phyloP scores from a whole-genome alignment of 768 basidiomycete species.

The Agaricus subrufescens region DNA sequence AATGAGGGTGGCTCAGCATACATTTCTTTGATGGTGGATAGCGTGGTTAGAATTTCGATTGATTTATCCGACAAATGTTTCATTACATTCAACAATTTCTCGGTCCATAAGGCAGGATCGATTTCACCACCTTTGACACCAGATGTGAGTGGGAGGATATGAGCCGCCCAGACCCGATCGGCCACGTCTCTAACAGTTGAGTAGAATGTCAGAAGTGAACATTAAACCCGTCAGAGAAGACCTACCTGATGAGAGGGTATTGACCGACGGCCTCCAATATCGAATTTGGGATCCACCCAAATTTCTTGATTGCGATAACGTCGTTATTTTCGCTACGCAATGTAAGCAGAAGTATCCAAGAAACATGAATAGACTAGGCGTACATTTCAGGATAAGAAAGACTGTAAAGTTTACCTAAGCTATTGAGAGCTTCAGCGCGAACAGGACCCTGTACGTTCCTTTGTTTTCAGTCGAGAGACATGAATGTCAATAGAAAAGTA shows the following conservation, averaged over 20 bases:
- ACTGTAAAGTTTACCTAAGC: constrained; percentile 73
- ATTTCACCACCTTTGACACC: constrained; percentile 47
- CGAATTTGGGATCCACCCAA: constrained; percentile 88
- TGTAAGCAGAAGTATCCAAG: neutral
- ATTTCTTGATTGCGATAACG: constrained; percentile 65
- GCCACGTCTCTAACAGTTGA: constrained; percentile 43
- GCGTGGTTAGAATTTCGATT: constrained; percentile 48
- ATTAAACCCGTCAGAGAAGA: neutral
- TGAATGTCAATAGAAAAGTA: constrained; percentile 21
- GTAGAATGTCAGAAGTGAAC: neutral
- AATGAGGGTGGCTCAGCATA: constrained; percentile 28
- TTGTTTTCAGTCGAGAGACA: neutral
- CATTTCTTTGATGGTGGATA: constrained; percentile 63
- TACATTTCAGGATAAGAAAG: constrained; percentile 90
- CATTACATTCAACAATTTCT: constrained; percentile 73
- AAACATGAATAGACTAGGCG: constrained; percentile 23
- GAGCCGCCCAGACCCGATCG: constrained; percentile 66
- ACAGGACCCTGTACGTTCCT: constrained; percentile 44
- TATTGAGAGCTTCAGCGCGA: constrained; percentile 71
- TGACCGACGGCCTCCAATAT: constrained; percentile 55
- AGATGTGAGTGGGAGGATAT: constrained; percentile 61
- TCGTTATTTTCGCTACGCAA: constrained; percentile 72
- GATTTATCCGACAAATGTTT: constrained; percentile 58
- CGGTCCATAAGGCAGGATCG: constrained; percentile 85
- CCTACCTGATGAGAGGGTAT: constrained; percentile 54